These are phyloP conservation scores for Cryptosporidium ubiquitum DNA, from an alignment of 169 alveolate species.

Conservation along the genomic window DNA sequence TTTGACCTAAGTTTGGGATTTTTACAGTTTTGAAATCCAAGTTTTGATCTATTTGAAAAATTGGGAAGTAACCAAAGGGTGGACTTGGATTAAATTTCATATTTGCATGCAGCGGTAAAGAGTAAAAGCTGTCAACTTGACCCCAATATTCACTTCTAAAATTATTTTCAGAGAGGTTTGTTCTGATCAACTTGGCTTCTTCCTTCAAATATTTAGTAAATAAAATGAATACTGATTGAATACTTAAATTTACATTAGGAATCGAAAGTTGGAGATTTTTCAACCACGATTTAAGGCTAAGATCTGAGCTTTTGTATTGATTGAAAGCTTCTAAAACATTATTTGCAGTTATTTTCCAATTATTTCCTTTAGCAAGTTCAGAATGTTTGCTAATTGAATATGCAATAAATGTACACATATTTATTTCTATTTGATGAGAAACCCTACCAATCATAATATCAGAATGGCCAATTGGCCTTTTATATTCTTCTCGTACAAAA, in stretches of 20 bases:
- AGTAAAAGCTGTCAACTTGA: slow-evolving; percentile 26
- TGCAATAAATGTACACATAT: slow-evolving; percentile 31
- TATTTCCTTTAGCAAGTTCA: not conserved
- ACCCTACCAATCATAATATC: slow-evolving; percentile 37
- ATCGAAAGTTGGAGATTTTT: not conserved
- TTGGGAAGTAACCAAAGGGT: slow-evolving; percentile 19
- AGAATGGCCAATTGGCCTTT: slow-evolving; percentile 27
- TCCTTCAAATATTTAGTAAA: slow-evolving; percentile 4
- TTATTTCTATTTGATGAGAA: slow-evolving; percentile 57
- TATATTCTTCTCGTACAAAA: slow-evolving; percentile 1
- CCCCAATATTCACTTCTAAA: not conserved
- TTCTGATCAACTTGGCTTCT: slow-evolving; percentile 21
- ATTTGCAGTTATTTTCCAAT: not conserved
- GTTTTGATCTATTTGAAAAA: slow-evolving; percentile 13
- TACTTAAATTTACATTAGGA: not conserved
- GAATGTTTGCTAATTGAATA: slow-evolving; percentile 20
- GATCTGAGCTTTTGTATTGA: slow-evolving; percentile 30
- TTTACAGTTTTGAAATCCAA: not conserved
- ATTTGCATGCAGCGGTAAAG: not conserved
- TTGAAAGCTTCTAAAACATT: slow-evolving; percentile 10
- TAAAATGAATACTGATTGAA: slow-evolving; percentile 4
- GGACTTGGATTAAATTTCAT: slow-evolving; percentile 21
- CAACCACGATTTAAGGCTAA: slow-evolving; percentile 20
- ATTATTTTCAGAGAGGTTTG: not conserved
- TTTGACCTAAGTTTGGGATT: not conserved